Evolutionary conservation across 306 rosid genomes (phyloP).

Genomic region (Benincasa hispida): DNA sequence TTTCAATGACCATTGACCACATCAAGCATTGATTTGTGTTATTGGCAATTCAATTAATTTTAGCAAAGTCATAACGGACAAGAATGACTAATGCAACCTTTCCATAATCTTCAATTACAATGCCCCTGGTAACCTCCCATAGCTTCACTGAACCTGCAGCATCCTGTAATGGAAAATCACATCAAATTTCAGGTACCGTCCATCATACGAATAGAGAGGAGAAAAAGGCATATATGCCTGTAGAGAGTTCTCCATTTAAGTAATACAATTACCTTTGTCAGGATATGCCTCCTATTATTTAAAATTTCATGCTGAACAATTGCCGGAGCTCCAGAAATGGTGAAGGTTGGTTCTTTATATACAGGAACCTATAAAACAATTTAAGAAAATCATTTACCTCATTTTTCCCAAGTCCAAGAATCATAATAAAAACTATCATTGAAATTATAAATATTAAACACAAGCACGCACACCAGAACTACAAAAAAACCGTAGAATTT

Average conservation of each 20-base stretch:
- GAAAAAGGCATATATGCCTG: not conserved
- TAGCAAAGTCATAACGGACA: constrained; percentile 6
- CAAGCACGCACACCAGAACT: not conserved
- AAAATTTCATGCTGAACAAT: constrained; percentile 86
- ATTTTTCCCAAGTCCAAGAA: constrained; percentile 5
- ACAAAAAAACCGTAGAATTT: not conserved
- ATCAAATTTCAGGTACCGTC: constrained; percentile 1
- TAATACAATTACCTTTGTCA: constrained; percentile 67
- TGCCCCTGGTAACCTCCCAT: constrained; percentile 95
- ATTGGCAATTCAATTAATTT: constrained; percentile 9
- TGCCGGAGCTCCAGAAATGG: constrained; percentile 78
- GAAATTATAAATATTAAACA: not conserved
- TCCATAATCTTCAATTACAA: constrained; percentile 78
- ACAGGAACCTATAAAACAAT: constrained; percentile 59
- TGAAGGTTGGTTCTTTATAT: constrained; percentile 66
- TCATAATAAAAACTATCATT: not conserved
- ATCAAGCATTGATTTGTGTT: constrained; percentile 11
- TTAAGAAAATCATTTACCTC: constrained; percentile 7
- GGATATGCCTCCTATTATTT: constrained; percentile 86
- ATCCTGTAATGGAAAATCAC: constrained; percentile 37
- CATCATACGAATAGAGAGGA: not conserved
- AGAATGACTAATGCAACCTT: constrained; percentile 43
- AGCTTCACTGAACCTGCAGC: constrained; percentile 88
- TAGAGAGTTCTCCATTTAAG: not conserved
- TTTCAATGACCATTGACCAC: not conserved